Evolutionary conservation across 441 rosid species (phyloP).

Genomic region (Daphne laureola): DNA sequence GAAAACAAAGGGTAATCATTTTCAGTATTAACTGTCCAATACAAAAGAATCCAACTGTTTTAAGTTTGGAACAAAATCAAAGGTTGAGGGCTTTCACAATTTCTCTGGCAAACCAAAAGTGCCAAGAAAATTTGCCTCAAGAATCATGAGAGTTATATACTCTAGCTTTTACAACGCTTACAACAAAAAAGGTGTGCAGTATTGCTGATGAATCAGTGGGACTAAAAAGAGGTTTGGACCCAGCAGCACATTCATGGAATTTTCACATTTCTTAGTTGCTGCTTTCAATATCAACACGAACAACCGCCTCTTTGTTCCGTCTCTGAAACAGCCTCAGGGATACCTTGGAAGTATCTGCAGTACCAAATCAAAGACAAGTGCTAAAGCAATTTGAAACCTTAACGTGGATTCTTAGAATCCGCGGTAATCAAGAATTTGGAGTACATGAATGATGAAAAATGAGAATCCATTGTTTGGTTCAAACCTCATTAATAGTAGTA

Average conservation of each 20-base stretch:
- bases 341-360: slow-evolving; percentile 85
- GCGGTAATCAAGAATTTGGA: too few species aligned
- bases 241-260: slow-evolving; percentile 5
- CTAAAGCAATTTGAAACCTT: not conserved
- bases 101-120: slow-evolving; percentile 1
- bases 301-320: slow-evolving; percentile 86
- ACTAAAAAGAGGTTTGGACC: slow-evolving; percentile 12
- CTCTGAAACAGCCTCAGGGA: slow-evolving; percentile 66
- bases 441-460: too few species aligned
- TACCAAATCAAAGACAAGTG: not conserved
- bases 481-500: too few species aligned
- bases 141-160: not conserved
- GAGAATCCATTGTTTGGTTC: too few species aligned
- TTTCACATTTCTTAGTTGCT: slow-evolving; percentile 1
- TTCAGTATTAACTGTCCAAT: too few species aligned
- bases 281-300: slow-evolving; percentile 48
- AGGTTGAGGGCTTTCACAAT: too few species aligned
- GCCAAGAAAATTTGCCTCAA: not conserved
- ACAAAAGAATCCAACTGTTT: too few species aligned
- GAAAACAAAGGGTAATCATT: too few species aligned
- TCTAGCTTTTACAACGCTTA: slow-evolving; percentile 1
- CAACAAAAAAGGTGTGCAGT: slow-evolving; percentile 1
- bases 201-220: not conserved
- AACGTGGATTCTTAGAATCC: not conserved
- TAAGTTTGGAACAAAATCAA: too few species aligned